Evolutionary conservation across 305 asterid genomes (phyloP).

Genomic region (Fraxinus floribunda): DNA sequence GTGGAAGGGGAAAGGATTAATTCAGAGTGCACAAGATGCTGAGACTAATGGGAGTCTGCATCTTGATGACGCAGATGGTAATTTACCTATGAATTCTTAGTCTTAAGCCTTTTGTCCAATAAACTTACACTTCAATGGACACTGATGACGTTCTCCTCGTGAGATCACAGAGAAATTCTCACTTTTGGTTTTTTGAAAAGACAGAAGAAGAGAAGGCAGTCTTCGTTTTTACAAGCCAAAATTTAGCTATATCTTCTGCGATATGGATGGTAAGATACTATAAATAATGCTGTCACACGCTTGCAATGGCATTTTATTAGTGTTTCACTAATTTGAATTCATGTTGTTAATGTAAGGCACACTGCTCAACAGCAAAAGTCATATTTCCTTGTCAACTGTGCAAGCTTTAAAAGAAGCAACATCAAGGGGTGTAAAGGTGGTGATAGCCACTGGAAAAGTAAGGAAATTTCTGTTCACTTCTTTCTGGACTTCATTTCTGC

Average conservation of each 20-base stretch:
- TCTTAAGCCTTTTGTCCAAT: conserved; percentile 16
- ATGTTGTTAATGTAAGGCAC: conserved; percentile 59
- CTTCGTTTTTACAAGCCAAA: conserved; percentile 93
- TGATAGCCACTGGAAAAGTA: conserved; percentile 98
- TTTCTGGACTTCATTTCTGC: conserved; percentile 14
- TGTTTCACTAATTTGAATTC: conserved; percentile 25
- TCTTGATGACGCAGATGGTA: conserved; percentile 60
- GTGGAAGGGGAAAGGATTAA: conserved; percentile 96
- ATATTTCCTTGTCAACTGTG: conserved; percentile 62
- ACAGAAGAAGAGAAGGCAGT: conserved; percentile 95
- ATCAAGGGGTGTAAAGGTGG: conserved; percentile 89
- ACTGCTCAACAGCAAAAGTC: conserved; percentile 96
- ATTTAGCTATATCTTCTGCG: conserved; percentile 87
- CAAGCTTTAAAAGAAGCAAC: conserved; percentile 84
- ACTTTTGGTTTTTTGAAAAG: conserved; percentile 73
- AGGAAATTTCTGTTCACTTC: conserved; percentile 12
- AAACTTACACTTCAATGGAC: conserved; percentile 14
- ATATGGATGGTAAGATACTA: conserved; percentile 87
- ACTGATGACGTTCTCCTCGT: conserved; percentile 33
- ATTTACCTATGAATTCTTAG: conserved; percentile 29
- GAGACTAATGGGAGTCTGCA: conserved; percentile 50
- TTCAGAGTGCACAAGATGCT: conserved; percentile 69
- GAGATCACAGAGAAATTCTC: conserved; percentile 56
- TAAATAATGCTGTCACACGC: background rate
- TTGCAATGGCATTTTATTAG: conserved; percentile 8